phyloP scores from a whole-genome alignment of 768 basidiomycete genomes.

The Tylopilus sp. region DNA sequence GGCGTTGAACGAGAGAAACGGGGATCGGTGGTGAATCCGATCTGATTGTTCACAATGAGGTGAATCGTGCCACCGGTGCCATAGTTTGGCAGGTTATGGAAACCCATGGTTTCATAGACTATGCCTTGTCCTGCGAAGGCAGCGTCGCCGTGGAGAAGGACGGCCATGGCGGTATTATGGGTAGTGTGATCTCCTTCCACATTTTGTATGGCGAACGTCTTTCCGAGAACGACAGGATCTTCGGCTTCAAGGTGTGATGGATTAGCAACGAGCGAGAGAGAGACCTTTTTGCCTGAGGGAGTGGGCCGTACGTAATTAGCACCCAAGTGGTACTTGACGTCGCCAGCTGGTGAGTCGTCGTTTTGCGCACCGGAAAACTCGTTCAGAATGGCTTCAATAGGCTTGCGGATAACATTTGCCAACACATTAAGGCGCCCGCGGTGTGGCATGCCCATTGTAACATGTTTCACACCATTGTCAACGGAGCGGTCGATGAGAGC shows the following conservation, averaged over 20 bases:
- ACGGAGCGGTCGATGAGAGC: conserved; percentile 98
- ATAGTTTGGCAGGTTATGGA: conserved; percentile 92
- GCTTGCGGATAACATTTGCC: conserved; percentile 98
- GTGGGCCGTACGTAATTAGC: conserved; percentile 99
- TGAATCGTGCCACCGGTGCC: conserved; percentile 98
- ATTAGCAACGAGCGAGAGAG: conserved; percentile 96
- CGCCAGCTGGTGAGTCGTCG: conserved; percentile 84
- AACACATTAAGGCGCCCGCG: conserved; percentile 97
- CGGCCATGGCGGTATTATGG: conserved; percentile 88
- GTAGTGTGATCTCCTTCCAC: conserved; percentile 82
- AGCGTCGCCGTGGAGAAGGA: conserved; percentile 95
- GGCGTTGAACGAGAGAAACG: conserved; percentile 97
- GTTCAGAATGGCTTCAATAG: conserved; percentile 95
- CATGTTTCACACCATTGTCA: conserved; percentile 91
- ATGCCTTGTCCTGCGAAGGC: conserved; percentile 98
- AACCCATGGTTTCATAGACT: conserved; percentile 99
- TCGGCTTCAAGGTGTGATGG: conserved; percentile 97
- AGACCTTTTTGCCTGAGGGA: conserved; percentile 96
- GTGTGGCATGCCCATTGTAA: conserved; percentile 99
- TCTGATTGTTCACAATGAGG: conserved; percentile 98
- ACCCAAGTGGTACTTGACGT: conserved; percentile 99
- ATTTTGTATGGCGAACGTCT: conserved; percentile 96
- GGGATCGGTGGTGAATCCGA: conserved; percentile 98
- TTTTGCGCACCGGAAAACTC: conserved; percentile 82
- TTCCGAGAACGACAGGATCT: conserved; percentile 97